phyloP scores from a whole-genome alignment of 2,329 filamentous ascomycete genomes.

The Arthroderma sp. region DNA sequence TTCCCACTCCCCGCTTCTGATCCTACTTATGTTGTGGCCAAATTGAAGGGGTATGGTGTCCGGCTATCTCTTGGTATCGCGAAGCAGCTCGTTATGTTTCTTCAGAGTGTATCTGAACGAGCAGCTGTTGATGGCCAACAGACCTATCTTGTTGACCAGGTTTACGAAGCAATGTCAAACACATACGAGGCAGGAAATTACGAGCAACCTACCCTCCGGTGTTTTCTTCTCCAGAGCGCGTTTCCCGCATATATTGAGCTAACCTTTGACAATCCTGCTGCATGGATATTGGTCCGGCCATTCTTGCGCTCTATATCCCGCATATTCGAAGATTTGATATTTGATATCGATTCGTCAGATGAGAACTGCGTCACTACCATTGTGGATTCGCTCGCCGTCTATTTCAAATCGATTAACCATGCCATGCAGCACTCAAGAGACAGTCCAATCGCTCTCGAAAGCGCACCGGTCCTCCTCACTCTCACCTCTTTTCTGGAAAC shows the following conservation, averaged over 20 bases:
- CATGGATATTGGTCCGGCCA: slow-evolving; percentile 41
- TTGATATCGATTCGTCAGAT: slow-evolving; percentile 33
- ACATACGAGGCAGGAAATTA: slow-evolving; percentile 29
- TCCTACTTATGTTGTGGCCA: slow-evolving; percentile 49
- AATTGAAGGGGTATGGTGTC: slow-evolving; percentile 45
- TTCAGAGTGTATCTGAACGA: slow-evolving; percentile 46
- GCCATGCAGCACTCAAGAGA: slow-evolving; percentile 25
- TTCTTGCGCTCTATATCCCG: slow-evolving; percentile 36
- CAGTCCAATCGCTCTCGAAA: slow-evolving; percentile 22
- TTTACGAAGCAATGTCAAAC: slow-evolving; percentile 37
- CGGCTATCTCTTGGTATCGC: slow-evolving; percentile 37
- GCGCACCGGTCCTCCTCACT: slow-evolving; percentile 27
- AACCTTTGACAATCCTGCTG: slow-evolving; percentile 31
- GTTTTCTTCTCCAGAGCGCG: slow-evolving; percentile 40
- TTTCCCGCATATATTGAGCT: slow-evolving; percentile 45
- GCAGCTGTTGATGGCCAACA: slow-evolving; percentile 47
- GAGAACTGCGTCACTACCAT: slow-evolving; percentile 24
- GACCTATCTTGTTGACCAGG: slow-evolving; percentile 40
- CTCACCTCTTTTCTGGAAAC: slow-evolving; percentile 28
- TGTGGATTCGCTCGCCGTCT: slow-evolving; percentile 22
- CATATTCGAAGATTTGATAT: slow-evolving; percentile 32
- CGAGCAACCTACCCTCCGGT: slow-evolving; percentile 34
- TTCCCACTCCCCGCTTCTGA: slow-evolving; percentile 49
- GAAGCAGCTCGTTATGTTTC: slow-evolving; percentile 44
- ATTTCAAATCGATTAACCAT: slow-evolving; percentile 27